phyloP scores from a whole-genome alignment of 1,139 yeast species.

The Hemisphaericaspora subhashii region DNA sequence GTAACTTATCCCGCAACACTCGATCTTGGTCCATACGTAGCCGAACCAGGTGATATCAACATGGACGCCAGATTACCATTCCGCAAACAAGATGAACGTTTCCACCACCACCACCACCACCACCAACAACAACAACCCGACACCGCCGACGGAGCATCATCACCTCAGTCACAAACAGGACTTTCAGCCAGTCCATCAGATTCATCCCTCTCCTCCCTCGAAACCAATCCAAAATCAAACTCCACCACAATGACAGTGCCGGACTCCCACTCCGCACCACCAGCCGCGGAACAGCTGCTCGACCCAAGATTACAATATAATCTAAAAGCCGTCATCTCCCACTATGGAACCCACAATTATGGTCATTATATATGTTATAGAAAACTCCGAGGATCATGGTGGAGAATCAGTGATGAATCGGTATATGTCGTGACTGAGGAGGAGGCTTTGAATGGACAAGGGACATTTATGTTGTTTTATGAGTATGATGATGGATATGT shows the following conservation, averaged over 20 bases:
- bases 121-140: not conserved
- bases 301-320: conserved; percentile 54
- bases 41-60: conserved; percentile 68
- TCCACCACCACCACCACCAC: not conserved
- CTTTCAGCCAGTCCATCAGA: not conserved
- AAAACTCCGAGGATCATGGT: conserved; percentile 81
- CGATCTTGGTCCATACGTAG: conserved; percentile 68
- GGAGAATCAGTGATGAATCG: conserved; percentile 90
- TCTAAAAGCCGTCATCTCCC: conserved; percentile 82
- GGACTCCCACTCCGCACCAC: conserved; percentile 8
- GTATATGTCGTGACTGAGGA: conserved; percentile 77
- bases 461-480: conserved; percentile 90
- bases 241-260: conserved; percentile 13
- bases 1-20: conserved; percentile 73
- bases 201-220: conserved; percentile 9
- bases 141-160: too few relatives aligned
- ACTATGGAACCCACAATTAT: conserved; percentile 91
- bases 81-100: conserved; percentile 53
- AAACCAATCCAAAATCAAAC: conserved; percentile 11
- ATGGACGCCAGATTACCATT: conserved; percentile 78
- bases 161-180: too few relatives aligned
- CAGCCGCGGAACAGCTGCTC: too few relatives aligned
- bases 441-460: conserved; percentile 79
- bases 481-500: conserved; percentile 51
- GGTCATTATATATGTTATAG: conserved; percentile 93